phyloP scores from a whole-genome alignment of 83 land plant species.

The Picea engelmannii region DNA sequence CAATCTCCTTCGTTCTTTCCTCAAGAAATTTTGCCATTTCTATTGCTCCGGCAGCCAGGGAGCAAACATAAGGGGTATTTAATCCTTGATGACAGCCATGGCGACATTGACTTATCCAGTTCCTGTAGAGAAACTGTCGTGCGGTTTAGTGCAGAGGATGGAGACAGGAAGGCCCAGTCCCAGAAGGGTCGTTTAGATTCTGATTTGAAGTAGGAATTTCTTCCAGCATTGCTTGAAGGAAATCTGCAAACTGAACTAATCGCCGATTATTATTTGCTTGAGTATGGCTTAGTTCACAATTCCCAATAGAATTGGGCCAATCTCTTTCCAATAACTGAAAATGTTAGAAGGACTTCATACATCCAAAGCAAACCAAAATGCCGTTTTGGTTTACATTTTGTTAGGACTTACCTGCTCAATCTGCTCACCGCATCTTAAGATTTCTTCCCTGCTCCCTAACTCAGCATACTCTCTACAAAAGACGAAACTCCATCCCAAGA shows the following conservation, averaged over 20 bases:
- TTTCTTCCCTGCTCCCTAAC: constrained; percentile 7
- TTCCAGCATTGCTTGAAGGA: constrained; percentile 7
- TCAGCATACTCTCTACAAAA: too few species aligned
- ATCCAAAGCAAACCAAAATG: not conserved
- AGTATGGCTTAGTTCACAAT: not conserved
- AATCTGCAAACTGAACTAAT: not conserved
- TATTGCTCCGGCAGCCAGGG: too few species aligned
- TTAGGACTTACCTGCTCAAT: not conserved
- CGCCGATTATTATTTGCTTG: not conserved
- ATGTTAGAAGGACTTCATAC: too few species aligned
- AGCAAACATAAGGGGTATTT: too few species aligned
- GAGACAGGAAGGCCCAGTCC: not conserved
- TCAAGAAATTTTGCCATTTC: too few species aligned
- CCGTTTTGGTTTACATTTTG: not conserved
- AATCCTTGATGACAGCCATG: too few species aligned
- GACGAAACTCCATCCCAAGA: too few species aligned
- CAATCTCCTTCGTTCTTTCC: too few species aligned
- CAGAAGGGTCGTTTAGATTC: not conserved
- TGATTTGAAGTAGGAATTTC: not conserved
- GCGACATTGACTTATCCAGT: too few species aligned
- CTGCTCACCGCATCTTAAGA: not conserved
- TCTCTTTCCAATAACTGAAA: not conserved
- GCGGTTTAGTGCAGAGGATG: not conserved
- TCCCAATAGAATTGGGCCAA: not conserved
- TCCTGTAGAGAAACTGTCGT: too few species aligned